phyloP scores from a whole-genome alignment of 139 green algal species.

The Microglena sp. region DNA sequence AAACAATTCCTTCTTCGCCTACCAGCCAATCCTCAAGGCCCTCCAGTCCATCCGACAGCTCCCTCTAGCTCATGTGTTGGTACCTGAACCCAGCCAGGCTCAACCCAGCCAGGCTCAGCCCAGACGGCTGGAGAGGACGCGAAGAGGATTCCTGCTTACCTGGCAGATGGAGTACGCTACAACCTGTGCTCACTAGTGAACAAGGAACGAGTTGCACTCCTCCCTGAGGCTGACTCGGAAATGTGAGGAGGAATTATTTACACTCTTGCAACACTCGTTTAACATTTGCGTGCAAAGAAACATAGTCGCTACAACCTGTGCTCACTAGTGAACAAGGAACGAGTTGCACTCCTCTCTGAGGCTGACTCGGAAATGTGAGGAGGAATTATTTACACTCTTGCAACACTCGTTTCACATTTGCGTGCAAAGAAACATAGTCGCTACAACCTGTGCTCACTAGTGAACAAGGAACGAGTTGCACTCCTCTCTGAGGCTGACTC shows the following conservation, averaged over 20 bases:
- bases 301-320: conserved; percentile 5
- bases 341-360: background rate
- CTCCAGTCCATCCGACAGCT: conserved; percentile 33
- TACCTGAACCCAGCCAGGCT: too few relatives aligned
- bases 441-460: conserved; percentile 5
- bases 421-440: too few relatives aligned
- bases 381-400: too few relatives aligned
- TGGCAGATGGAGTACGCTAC: background rate
- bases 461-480: background rate
- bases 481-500: too few relatives aligned
- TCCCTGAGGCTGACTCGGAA: too few relatives aligned
- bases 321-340: background rate
- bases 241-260: too few relatives aligned
- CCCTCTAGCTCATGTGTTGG: conserved; percentile 15
- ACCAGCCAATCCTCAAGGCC: conserved; percentile 59
- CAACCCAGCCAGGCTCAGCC: too few relatives aligned
- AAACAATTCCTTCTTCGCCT: conserved; percentile 59
- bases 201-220: background rate
- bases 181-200: conserved; percentile 6
- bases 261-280: too few relatives aligned
- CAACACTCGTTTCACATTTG: too few relatives aligned
- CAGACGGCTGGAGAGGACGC: too few relatives aligned
- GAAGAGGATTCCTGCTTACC: conserved; percentile 17
- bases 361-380: too few relatives aligned
- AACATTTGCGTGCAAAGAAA: too few relatives aligned